Base-by-base conservation (phyloP, 768 basidiomycete species). In the Megacollybia marginata region DNA sequence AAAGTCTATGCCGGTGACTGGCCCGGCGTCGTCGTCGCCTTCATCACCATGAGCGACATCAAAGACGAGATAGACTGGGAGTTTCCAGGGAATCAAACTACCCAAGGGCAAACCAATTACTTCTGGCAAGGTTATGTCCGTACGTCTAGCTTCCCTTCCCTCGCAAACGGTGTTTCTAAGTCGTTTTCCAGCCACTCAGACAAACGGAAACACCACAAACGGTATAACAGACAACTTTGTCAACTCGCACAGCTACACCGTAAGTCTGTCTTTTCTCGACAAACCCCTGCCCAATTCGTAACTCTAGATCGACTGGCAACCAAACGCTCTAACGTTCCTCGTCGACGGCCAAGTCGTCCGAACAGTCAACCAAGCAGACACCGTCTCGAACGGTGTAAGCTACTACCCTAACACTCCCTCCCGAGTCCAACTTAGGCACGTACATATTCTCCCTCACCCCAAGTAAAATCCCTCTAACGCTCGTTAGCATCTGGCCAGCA, bases 11-110 rank as follows among this genome's bases (percentile, higher is more conserved):
- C 88, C 1, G 80, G 85, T 38, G 77, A 79, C 50, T 90, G 87
- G 88, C 73, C 62, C 15, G 90, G 90, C 33, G 82, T 93, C 7
- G 85, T 94, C 48, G 83, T 85, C 1, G 90, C 91, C 9, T 87
- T 86, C 66, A 88, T 90, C 58, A 85, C 83, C 5, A 92, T 92
- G 90, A 80, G 78, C 57, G 79, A 84, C 55, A 74, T 90, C 57
- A 89, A 87, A 62, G 86, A 89, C 59, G 89, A 91, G 61, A 87
- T 92, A 47, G 88, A 92, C 55, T 90, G 89, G 88, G 88, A 90
- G 61, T 91, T 83, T 58, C 84, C 87, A 48, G 86, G 87, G 6
- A 69, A 69, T 43, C 58, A 65, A 16, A 83, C 80, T 2, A 78
- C 76, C 2, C 59, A 81, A 48, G 90, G 73, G 9, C 91, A 94